These are phyloP conservation scores for Aspergillus cavernicola DNA, from an alignment of 495 filamentous ascomycete species.

Conservation along the genomic window DNA sequence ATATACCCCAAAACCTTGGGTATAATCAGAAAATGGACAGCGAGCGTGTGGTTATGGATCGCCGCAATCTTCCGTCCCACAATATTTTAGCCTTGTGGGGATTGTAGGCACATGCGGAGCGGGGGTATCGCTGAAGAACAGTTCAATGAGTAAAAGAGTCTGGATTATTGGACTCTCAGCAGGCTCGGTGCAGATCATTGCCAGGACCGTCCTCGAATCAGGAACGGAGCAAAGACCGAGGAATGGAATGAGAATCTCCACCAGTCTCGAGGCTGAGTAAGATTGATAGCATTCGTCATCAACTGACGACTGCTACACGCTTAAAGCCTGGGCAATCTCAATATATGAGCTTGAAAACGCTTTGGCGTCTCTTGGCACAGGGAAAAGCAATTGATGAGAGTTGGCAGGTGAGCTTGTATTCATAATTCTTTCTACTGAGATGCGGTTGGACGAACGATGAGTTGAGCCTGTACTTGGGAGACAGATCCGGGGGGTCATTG, in stretches of 20 bases:
- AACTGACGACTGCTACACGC: not conserved
- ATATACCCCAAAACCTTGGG: too few species aligned
- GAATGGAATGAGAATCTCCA: not conserved
- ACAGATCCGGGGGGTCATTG: not conserved
- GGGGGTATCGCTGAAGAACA: too few species aligned
- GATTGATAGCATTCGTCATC: not conserved
- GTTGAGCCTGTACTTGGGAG: not conserved
- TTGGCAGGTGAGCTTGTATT: not conserved
- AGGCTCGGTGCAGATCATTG: too few species aligned
- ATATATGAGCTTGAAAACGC: not conserved
- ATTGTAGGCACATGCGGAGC: too few species aligned
- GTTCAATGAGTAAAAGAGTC: too few species aligned
- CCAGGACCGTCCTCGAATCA: too few species aligned
- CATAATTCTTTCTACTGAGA: not conserved
- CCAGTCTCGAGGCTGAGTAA: not conserved
- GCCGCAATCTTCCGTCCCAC: too few species aligned
- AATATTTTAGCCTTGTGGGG: too few species aligned
- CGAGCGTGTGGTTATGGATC: too few species aligned
- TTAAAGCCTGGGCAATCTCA: not conserved
- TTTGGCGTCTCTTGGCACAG: constrained; percentile 1
- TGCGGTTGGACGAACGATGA: not conserved
- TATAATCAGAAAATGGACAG: too few species aligned
- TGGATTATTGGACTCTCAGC: too few species aligned
- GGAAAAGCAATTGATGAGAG: not conserved
- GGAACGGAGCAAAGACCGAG: not conserved